Conservation (phyloP, 768 basidiomycete species). For the Suillus brevipes region DNA sequence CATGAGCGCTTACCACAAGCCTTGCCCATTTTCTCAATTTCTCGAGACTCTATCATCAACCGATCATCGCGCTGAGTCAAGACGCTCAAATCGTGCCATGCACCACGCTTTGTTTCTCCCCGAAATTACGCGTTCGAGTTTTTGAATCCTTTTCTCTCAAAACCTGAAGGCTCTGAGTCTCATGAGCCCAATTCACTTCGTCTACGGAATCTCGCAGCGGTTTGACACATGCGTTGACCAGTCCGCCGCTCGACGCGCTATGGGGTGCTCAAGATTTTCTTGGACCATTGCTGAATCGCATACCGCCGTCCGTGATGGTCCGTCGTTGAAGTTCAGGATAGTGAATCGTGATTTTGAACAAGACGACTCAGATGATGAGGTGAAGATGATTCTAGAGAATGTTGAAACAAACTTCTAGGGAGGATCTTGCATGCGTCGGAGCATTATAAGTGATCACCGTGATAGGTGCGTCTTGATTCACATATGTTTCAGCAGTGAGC, state of each 20-base stretch:
- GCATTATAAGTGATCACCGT: background rate
- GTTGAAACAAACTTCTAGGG: background rate
- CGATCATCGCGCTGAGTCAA: too few relatives aligned
- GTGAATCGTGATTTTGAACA: background rate
- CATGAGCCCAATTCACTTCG: background rate
- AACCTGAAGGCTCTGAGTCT: background rate
- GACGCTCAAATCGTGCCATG: background rate
- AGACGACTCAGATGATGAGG: background rate
- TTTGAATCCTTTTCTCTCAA: background rate
- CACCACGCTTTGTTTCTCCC: background rate
- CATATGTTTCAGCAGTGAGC: background rate
- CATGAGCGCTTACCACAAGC: background rate
- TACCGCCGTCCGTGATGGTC: background rate
- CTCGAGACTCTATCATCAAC: background rate
- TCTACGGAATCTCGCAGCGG: slow-evolving; percentile 3
- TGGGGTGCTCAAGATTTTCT: slow-evolving; percentile 9
- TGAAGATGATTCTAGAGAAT: background rate
- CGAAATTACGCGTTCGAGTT: background rate
- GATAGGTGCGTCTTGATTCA: background rate
- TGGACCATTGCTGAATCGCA: slow-evolving; percentile 4
- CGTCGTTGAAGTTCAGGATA: background rate
- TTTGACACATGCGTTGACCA: slow-evolving; percentile 8
- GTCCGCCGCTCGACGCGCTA: slow-evolving; percentile 5
- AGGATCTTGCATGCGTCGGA: background rate
- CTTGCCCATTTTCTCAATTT: background rate